Percentiles rank a stretch among this genome's conserved stretches.
These are phyloP conservation scores for Trichosporon sp. DNA, from an alignment of 1,284 basidiomycete species.

Conservation along the genomic window DNA sequence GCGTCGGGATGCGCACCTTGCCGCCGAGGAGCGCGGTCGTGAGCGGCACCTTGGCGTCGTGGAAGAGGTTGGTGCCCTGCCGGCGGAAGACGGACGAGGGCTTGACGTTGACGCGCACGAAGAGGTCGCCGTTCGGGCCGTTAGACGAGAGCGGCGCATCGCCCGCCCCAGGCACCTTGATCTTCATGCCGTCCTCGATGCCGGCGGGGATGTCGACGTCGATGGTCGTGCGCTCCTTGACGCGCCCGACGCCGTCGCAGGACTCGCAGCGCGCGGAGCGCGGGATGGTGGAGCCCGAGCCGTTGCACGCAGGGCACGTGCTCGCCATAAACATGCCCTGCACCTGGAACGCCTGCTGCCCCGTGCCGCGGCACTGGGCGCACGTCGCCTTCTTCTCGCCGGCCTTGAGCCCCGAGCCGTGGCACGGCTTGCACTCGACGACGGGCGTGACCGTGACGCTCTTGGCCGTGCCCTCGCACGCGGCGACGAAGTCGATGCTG, in stretches of 20 bases:
- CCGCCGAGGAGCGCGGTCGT: conserved; percentile 90
- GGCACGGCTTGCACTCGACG: conserved; percentile 77
- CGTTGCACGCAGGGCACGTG: conserved; percentile 79
- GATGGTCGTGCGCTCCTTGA: conserved; percentile 72
- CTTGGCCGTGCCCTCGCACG: conserved; percentile 81
- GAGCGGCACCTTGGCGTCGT: conserved; percentile 85
- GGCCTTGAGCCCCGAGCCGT: conserved; percentile 78
- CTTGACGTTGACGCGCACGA: conserved; percentile 80
- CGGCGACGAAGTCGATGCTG: conserved; percentile 81
- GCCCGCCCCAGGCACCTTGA: conserved; percentile 77
- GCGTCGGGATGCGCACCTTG: conserved; percentile 83
- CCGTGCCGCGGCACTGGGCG: conserved; percentile 75
- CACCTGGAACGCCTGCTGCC: conserved; percentile 84
- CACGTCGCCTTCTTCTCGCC: conserved; percentile 83
- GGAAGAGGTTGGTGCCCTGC: conserved; percentile 88
- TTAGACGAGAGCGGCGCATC: conserved; percentile 77
- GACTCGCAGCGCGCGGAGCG: conserved; percentile 70
- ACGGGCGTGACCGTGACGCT: conserved; percentile 77
- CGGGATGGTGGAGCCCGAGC: conserved; percentile 77
- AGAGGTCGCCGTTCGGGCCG: conserved; percentile 76
- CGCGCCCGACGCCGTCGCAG: conserved; percentile 84
- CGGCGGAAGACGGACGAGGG: conserved; percentile 80
- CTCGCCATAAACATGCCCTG: conserved; percentile 98
- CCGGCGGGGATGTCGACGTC: conserved; percentile 83
- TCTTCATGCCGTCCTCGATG: conserved; percentile 95